phyloP scores from a whole-genome alignment of 768 basidiomycete genomes.

The Mycena filopes region DNA sequence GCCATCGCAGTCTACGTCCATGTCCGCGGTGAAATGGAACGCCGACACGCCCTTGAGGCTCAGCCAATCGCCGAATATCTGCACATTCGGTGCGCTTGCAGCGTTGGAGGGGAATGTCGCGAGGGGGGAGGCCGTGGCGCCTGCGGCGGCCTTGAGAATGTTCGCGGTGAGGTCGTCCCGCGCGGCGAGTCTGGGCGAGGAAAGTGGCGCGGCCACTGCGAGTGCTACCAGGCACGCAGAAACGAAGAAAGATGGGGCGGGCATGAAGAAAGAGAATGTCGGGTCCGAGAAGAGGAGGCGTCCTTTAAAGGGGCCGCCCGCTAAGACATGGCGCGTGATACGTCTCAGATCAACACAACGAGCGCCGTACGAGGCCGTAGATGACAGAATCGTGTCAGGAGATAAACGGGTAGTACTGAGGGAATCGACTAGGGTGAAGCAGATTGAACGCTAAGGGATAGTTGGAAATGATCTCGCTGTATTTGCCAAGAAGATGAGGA shows the following conservation, averaged over 20 bases:
- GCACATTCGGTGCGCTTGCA: background rate
- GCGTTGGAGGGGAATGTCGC: background rate
- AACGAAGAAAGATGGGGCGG: background rate
- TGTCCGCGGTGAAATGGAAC: background rate
- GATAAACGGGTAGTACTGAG: too few species aligned
- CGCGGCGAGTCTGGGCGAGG: background rate
- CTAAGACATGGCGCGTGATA: too few species aligned
- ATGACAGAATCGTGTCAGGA: too few species aligned
- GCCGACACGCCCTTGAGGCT: background rate
- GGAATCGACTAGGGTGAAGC: too few species aligned
- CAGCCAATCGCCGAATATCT: background rate
- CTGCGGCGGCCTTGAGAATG: background rate
- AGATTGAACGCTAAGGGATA: too few species aligned
- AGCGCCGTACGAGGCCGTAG: too few species aligned
- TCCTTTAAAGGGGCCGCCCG: too few species aligned
- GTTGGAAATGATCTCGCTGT: too few species aligned
- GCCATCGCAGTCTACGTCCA: conserved; percentile 11
- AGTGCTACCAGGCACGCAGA: background rate
- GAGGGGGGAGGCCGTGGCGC: background rate
- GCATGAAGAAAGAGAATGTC: too few species aligned
- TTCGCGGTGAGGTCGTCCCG: background rate
- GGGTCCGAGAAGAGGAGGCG: too few species aligned
- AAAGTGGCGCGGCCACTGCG: background rate
- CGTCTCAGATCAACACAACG: too few species aligned
- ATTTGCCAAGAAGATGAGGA: too few species aligned